Evolutionary conservation across 768 basidiomycete genomes (phyloP), one percentile per base, ranked within the genome.

Genomic region (Grammothele lineata): DNA sequence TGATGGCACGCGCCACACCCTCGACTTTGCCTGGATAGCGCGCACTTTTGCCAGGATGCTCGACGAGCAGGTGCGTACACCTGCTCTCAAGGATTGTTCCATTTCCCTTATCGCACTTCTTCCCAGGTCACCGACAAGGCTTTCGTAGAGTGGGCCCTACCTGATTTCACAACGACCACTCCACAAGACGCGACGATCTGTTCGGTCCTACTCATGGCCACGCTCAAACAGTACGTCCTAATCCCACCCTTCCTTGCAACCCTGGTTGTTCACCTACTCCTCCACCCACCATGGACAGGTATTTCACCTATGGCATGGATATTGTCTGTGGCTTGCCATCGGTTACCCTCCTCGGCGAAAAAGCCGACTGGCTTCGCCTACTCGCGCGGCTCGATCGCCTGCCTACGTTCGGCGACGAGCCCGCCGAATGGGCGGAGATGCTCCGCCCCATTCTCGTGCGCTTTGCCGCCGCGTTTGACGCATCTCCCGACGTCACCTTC

Each of bases 101-200:
- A 30, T 7, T 30, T 30, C 8, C 7, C 27, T 30, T 30, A 30
- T 30, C 27, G 5, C 14, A 27, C 18, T 2, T 30, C 1, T 21
- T 8, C 12, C 3, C 57, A 64, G 44, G 21, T 68, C 10, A 49
- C 51, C 14, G 55, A 65, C 37, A 57, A 55, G 3, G 39, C 49
- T 1, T 50, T 66, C 1, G 53, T 55, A 18, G 54, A 57, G 8
- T 64, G 62, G 61, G 57, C 64, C 27, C 36, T 62, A 22, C 64
- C 66, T 1, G 39, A 54, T 17, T 66, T 65, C 51, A 55, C 66
- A 1, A 66, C 65, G 5, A 65, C 66, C 2, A 65, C 64, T 0
- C 22, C 23, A 27, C 57, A 49, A 21, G 66, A 67, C 36, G 48
- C 39, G 10, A 55, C 56, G 7, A 52, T 66, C 24, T 57, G 49